Evolutionary conservation across 116 monocot species (phyloP), one percentile per base, ranked within the genome.

Genomic region (Papilionanthe hybrid): DNA sequence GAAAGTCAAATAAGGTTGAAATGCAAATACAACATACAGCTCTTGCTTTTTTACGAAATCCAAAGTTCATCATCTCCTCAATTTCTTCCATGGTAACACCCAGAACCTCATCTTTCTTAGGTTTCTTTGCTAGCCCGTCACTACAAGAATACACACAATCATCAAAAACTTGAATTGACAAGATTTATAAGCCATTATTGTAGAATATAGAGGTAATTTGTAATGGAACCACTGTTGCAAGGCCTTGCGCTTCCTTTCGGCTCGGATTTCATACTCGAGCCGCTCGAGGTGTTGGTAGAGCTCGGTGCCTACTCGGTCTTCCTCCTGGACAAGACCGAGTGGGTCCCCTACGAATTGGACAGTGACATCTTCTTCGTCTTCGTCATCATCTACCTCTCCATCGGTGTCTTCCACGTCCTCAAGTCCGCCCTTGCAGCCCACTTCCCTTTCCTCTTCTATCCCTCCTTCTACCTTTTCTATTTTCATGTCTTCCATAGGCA

Each of bases 21-120:
- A 78, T 29, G 17, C 50, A 44, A 80, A 28, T 58, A 50, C 8
- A 55, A 6, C 84, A 47, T 83, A 88, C 89, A 47, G 43, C 25
- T 77, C 81, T 83, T 50, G 87, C 81, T 82, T 80, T 92, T 68
- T 85, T 94, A 15, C 94, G 83, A 13, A 78, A 73, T 48, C 89
- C 87, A 87, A 82, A 86, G 63, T 89, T 89, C 92, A 96, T 89
- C 71, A 89, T 72, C 82, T 97, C 94, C 76, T 94, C 80, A 60
- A 97, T 89, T 77, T 94, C 92, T 43, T 92, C 94, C 84, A 92
- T 90, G 19, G 92, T 84, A 58, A 81, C 94, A 58, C 94, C 97
- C 75, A 92, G 85, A 55, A 81, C 42, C 42, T 94, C 91, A 55
- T 92, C 94, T 63, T 79, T 77, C 50, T 84, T 72, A 25, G 78